Conservation (phyloP, 2,329 filamentous ascomycete species). For the Arthrinium puccinioides region DNA sequence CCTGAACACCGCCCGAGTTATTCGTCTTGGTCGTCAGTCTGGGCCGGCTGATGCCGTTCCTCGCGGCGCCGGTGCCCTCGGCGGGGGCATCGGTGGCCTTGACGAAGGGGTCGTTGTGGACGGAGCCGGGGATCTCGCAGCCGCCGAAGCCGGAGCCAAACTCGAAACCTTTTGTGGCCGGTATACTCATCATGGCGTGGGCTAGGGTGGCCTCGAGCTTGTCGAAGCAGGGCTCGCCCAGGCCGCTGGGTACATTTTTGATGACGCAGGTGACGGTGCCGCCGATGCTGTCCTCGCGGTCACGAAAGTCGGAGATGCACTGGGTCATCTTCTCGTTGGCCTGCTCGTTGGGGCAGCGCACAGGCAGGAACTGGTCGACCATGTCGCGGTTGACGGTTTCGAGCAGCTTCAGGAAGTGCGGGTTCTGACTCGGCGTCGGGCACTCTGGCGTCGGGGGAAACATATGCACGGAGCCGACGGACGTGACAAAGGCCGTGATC, state of each 20-base stretch:
- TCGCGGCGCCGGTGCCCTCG: slow-evolving; percentile 33
- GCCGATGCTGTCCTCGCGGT: slow-evolving; percentile 81
- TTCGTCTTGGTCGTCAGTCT: slow-evolving; percentile 83
- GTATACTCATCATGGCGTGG: slow-evolving; percentile 92
- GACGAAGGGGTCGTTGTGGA: slow-evolving; percentile 86
- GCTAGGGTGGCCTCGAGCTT: slow-evolving; percentile 89
- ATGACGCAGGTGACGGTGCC: slow-evolving; percentile 94
- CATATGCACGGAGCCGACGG: slow-evolving; percentile 72
- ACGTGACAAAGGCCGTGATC: slow-evolving; percentile 85
- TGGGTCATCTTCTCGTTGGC: slow-evolving; percentile 67
- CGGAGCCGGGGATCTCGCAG: slow-evolving; percentile 77
- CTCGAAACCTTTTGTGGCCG: slow-evolving; percentile 92
- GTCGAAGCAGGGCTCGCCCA: slow-evolving; percentile 92
- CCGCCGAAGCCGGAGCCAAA: slow-evolving; percentile 89
- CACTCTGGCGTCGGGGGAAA: slow-evolving; percentile 64
- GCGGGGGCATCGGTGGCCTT: slow-evolving; percentile 40
- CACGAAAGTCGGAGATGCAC: slow-evolving; percentile 69
- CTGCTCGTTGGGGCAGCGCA: slow-evolving; percentile 71
- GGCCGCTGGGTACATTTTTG: slow-evolving; percentile 72
- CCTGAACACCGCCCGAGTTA: slow-evolving; percentile 91
- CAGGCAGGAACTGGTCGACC: slow-evolving; percentile 79
- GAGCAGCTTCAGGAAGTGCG: slow-evolving; percentile 69
- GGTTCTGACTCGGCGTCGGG: slow-evolving; percentile 65
- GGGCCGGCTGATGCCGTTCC: slow-evolving; percentile 42
- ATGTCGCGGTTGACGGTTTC: slow-evolving; percentile 63